These are phyloP conservation scores for Selaginella tamariscina DNA, from an alignment of 75 land plant genomes.

Conservation along the genomic window DNA sequence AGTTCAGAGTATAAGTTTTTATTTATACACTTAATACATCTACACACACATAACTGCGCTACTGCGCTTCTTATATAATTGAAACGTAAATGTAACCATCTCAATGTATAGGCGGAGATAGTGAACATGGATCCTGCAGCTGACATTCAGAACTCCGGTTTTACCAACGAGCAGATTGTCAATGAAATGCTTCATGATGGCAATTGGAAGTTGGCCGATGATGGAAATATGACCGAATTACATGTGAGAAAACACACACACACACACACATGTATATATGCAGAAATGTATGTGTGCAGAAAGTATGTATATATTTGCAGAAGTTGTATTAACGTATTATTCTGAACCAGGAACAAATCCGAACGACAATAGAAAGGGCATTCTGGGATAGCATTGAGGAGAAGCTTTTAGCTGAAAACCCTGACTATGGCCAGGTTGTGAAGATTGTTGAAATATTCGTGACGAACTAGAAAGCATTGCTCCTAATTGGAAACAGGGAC, in stretches of 20 bases:
- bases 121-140: neutral
- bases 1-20: no score
- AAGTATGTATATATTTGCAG: no score
- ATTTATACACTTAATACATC: no score
- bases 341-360: conserved; percentile 72
- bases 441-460: conserved; percentile 59
- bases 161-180: conserved; percentile 63
- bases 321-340: no score
- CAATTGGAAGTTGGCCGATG: conserved; percentile 13
- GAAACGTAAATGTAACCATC: no score
- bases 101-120: no score
- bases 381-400: conserved; percentile 83
- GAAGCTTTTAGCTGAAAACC: conserved; percentile 32
- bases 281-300: no score
- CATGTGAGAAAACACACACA: neutral
- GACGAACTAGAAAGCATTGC: conserved; percentile 56
- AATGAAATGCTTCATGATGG: conserved; percentile 73
- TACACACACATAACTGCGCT: no score
- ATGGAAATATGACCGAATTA: neutral
- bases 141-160: conserved; percentile 12
- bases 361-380: conserved; percentile 75
- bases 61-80: no score
- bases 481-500: conserved; percentile 76
- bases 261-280: no score
- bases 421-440: conserved; percentile 48